Conservation (phyloP, 345 rosid genomes). For the Eucalyptus marginata region DNA sequence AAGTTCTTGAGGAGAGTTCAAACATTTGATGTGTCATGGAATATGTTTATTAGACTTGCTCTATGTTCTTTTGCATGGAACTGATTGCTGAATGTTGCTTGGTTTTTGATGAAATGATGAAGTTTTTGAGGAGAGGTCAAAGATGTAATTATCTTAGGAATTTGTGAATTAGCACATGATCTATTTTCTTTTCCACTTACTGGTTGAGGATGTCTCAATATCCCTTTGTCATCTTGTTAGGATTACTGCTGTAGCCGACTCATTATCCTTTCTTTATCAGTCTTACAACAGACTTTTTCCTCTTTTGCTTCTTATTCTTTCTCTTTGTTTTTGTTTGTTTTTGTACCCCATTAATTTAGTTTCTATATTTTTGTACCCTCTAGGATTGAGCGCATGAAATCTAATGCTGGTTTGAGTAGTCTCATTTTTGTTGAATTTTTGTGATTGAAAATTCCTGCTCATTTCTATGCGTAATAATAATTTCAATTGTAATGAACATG, state of each 20-base stretch:
- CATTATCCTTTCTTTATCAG: not conserved
- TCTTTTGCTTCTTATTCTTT: not conserved
- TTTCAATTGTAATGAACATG: not conserved
- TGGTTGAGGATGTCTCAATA: not conserved
- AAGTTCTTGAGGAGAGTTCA: not conserved
- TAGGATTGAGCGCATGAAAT: not conserved
- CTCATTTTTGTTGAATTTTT: not conserved
- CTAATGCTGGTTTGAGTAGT: not conserved
- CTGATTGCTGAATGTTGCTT: not conserved
- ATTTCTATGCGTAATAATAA: not conserved
- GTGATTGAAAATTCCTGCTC: not conserved
- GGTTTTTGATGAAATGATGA: not conserved
- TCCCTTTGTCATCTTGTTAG: not conserved
- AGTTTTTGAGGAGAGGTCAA: not conserved
- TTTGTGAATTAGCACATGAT: not conserved
- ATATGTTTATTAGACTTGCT: not conserved
- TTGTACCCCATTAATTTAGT: not conserved
- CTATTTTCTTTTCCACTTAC: not conserved
- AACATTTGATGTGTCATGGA: not conserved
- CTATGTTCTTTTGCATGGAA: not conserved
- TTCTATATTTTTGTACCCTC: not conserved
- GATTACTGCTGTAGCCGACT: not conserved
- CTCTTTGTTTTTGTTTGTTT: not conserved
- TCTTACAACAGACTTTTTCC: not conserved
- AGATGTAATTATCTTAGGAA: not conserved